phyloP scores from a whole-genome alignment of 768 basidiomycete species.

The Lyophyllum decastes region DNA sequence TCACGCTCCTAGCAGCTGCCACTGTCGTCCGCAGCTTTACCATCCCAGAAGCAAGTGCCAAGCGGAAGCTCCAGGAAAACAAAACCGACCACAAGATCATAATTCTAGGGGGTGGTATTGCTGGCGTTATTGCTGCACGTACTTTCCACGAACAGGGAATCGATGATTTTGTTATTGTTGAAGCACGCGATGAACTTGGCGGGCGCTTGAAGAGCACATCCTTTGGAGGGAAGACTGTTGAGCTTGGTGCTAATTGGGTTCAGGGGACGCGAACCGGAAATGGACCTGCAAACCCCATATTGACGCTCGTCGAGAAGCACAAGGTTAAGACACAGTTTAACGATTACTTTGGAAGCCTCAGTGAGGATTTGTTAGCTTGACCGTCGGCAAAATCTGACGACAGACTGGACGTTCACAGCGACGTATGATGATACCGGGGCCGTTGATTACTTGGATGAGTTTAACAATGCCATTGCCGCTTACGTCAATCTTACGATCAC shows the following conservation, averaged over 20 bases:
- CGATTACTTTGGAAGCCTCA: constrained; percentile 42
- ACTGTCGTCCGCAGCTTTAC: background rate
- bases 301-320: constrained; percentile 56
- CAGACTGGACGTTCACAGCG: constrained; percentile 30
- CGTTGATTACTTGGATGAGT: constrained; percentile 47
- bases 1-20: background rate
- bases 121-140: constrained; percentile 66
- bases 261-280: constrained; percentile 47
- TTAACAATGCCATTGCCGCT: constrained; percentile 40
- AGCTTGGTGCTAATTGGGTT: constrained; percentile 65
- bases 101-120: constrained; percentile 66
- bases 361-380: constrained; percentile 32
- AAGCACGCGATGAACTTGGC: constrained; percentile 59
- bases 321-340: constrained; percentile 46
- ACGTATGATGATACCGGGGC: constrained; percentile 56
- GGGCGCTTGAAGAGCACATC: constrained; percentile 54
- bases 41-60: background rate
- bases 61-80: background rate
- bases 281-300: constrained; percentile 62
- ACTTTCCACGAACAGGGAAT: constrained; percentile 56
- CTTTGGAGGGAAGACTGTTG: constrained; percentile 53
- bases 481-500: constrained; percentile 41
- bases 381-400: background rate
- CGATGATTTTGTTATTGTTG: constrained; percentile 60
- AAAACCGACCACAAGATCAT: constrained; percentile 37